Evolutionary conservation across 495 filamentous ascomycete species (phyloP).

Genomic region (Aspergillus haitiensis): DNA sequence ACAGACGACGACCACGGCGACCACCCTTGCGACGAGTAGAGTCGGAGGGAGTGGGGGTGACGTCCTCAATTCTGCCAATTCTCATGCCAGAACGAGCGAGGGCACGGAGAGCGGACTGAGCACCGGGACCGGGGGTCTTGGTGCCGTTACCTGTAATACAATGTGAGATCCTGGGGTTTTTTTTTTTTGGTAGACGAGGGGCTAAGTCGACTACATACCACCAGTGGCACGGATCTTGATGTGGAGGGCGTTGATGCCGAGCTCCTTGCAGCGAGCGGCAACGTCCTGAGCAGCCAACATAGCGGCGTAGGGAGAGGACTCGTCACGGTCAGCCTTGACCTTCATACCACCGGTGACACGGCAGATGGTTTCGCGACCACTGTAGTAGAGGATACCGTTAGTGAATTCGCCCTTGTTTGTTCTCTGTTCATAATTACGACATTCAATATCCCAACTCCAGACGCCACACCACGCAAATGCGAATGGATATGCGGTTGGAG

Average conservation of each 20-base stretch:
- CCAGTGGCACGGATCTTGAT: conserved; percentile 99
- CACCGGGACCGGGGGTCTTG: conserved; percentile 98
- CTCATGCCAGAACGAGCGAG: conserved; percentile 98
- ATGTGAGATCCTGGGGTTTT: conserved; percentile 7
- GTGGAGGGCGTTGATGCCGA: conserved; percentile 97
- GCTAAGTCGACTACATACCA: conserved; percentile 54
- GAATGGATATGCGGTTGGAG: not conserved
- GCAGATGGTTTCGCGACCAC: conserved; percentile 98
- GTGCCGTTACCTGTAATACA: conserved; percentile 78
- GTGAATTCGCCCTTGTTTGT: conserved; percentile 8
- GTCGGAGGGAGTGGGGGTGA: conserved; percentile 97
- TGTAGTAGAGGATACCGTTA: conserved; percentile 52
- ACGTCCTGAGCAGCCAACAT: conserved; percentile 98
- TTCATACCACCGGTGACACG: conserved; percentile 99
- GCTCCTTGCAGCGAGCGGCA: conserved; percentile 96
- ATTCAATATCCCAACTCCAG: no score
- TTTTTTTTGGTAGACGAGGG: not conserved
- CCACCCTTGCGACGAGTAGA: conserved; percentile 98
- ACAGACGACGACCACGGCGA: conserved; percentile 99
- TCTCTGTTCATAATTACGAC: not conserved
- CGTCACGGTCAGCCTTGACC: conserved; percentile 99
- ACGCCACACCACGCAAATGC: no score
- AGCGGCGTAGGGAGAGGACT: conserved; percentile 98
- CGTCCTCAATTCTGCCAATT: conserved; percentile 99
- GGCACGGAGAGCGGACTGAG: conserved; percentile 97